Evolutionary conservation across 805 yeast genomes (phyloP), one percentile per base, ranked within the genome.

Genomic region (Kodamaea hsintzibuensis): DNA sequence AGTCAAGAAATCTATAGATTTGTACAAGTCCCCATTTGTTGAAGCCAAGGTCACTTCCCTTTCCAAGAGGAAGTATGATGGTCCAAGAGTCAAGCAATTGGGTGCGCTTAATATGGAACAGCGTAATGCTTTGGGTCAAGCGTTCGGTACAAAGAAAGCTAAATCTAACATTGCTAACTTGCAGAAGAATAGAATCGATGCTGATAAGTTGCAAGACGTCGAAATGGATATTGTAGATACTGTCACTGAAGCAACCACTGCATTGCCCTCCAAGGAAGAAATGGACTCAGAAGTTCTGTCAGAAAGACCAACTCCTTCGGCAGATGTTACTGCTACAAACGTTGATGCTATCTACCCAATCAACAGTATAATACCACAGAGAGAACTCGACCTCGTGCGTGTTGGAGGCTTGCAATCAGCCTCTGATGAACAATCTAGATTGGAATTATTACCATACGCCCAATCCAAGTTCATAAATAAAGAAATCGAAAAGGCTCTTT

Each of bases 71-170:
- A 72, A 72, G 45, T 77, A 77, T 57, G 74, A 74, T 46, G 89
- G 90, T 6, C 95, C 95, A 18, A 70, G 77, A 22, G 78, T 89
- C 53, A 83, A 81, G 71, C 88, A 83, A 67, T 71, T 74, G 7
- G 82, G 81, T 35, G 72, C 74, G 39, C 72, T 75, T 57, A 72
- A 79, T 61, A 74, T 80, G 55, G 74, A 78, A 14, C 90, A 89
- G 72, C 82, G 98, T 68, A 89, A 83, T 53, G 88, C 90, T 1
- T 80, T 95, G 65, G 99, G 99, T 65, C 93, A 91, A 72, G 96
- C 95, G 2, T 95, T 95, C 63, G 99, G 99, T 80, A 93, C 99
- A 54, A 92, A 89, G 75, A 92, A 85, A 75, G 98, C 98, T 57
- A 93, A 91, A 76, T 88, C 90, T 62, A 96, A 96, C 37, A 88